Evolutionary conservation across 2,329 filamentous ascomycete genomes (phyloP), one percentile per base, ranked within the genome.

Genomic region (Fusarium tjaetaba): DNA sequence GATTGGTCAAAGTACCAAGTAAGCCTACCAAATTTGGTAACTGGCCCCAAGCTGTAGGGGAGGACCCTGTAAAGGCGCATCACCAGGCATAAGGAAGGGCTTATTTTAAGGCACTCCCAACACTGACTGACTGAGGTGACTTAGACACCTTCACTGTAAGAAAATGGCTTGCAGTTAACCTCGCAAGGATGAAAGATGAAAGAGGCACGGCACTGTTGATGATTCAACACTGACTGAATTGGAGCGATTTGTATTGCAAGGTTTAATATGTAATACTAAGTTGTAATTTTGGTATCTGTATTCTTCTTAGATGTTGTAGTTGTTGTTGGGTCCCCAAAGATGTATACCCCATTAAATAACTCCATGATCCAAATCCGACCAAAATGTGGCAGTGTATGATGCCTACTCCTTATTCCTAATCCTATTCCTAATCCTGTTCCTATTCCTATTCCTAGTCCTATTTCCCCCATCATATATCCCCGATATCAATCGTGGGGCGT

Each of bases 371-470:
- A 61, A 61, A 48, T 70, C 73, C 62, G 59, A 73, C 61, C 62
- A 73, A 75, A 66, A 20, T 56, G 71, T 71, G 73, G 71, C 75
- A 71, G 64, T 77, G 71, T 74, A 57, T 69, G 43, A 49, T 58
- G 41, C 55, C 38, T 43, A 60, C 64, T 67, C 64, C 64, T 38
- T n/a, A 34, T 32, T 26, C 43, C 13, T 4, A 61, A 60, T 55
- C 55, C 66, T 56, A 7, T 28, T 71, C 59, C 64, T 52, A 26
- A 28, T 69, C 30, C 30, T 30, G 11, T 30, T 30, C 30, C 30
- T 30, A 30, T 30, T 30, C 59, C 64, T 52, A 22, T 32, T 69
- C 30, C 30, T 30, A 32, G 13, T 32, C 30, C 30, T 14, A 32
- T 32, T 32, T 11, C 48, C 48, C 57, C 67, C 61, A 71, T 71